Conservation (phyloP, 768 basidiomycete species). For the Hemileccinum rubropunctum region DNA sequence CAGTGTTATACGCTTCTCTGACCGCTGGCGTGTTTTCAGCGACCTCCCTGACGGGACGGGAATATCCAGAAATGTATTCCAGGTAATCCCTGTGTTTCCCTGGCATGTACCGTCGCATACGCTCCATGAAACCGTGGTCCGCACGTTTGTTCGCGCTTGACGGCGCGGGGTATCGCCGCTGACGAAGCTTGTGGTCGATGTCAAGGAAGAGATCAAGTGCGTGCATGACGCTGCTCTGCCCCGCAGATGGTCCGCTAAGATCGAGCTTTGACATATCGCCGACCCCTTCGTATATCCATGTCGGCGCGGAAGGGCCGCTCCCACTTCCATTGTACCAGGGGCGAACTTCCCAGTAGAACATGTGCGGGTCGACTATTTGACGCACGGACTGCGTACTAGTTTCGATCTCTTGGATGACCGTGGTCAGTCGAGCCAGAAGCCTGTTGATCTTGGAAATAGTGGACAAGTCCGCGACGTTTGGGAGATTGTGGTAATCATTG, state of each 20-base stretch:
- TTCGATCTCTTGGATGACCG: slow-evolving; percentile 71
- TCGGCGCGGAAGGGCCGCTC: slow-evolving; percentile 45
- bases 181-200: slow-evolving; percentile 80
- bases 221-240: slow-evolving; percentile 90
- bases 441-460: slow-evolving; percentile 65
- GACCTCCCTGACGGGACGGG: slow-evolving; percentile 61
- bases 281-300: slow-evolving; percentile 82
- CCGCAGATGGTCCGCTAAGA: slow-evolving; percentile 87
- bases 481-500: slow-evolving; percentile 79
- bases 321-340: slow-evolving; percentile 92
- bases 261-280: slow-evolving; percentile 55
- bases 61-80: slow-evolving; percentile 54
- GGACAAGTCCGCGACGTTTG: slow-evolving; percentile 60
- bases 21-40: slow-evolving; percentile 56
- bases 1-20: slow-evolving; percentile 75
- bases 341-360: slow-evolving; percentile 86
- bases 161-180: slow-evolving; percentile 65
- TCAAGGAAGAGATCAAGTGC: slow-evolving; percentile 84
- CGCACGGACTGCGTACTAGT: slow-evolving; percentile 68
- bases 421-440: slow-evolving; percentile 67
- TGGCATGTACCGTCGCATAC: slow-evolving; percentile 96
- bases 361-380: slow-evolving; percentile 72
- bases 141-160: slow-evolving; percentile 63
- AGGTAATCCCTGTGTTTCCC: slow-evolving; percentile 87
- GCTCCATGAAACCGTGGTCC: slow-evolving; percentile 81